Evolutionary conservation across 352 stramenopile genomes (phyloP).

Genomic region (Globisporangium lucens): DNA sequence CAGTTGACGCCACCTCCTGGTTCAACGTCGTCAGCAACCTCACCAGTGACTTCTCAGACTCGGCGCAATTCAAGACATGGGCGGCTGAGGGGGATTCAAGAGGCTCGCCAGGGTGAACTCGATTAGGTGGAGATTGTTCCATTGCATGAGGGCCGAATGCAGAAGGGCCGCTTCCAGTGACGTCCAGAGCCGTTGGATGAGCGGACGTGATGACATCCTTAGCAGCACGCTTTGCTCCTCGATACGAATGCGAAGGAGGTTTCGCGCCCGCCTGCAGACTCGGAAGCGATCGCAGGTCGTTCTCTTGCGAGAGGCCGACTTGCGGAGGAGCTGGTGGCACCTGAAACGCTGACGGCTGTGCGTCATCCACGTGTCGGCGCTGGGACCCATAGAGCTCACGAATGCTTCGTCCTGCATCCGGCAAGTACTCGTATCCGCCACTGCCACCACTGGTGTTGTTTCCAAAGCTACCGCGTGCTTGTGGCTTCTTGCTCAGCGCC

Average conservation of each 20-base stretch:
- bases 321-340: not conserved
- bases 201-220: constrained; percentile 32
- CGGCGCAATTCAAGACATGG: constrained; percentile 58
- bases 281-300: not conserved
- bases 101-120: constrained; percentile 2
- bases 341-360: not conserved
- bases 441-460: not conserved
- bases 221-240: constrained; percentile 39
- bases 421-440: constrained; percentile 4
- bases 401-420: not conserved
- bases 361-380: not conserved
- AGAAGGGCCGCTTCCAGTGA: not conserved
- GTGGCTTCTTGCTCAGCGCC: constrained; percentile 5
- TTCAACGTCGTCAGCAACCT: constrained; percentile 58
- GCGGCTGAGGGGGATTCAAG: constrained; percentile 48
- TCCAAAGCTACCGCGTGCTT: constrained; percentile 1
- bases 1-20: constrained; percentile 26
- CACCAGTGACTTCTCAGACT: constrained; percentile 72
- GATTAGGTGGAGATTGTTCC: constrained; percentile 5
- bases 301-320: not conserved
- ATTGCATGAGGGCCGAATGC: constrained; percentile 1
- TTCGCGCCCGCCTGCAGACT: constrained; percentile 11
- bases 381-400: constrained; percentile 1
- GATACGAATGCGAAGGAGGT: constrained; percentile 10
- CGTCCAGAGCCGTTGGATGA: not conserved